Base-by-base conservation (phyloP, 2,329 filamentous ascomycete genomes). In the Corinectria fuckeliana region DNA sequence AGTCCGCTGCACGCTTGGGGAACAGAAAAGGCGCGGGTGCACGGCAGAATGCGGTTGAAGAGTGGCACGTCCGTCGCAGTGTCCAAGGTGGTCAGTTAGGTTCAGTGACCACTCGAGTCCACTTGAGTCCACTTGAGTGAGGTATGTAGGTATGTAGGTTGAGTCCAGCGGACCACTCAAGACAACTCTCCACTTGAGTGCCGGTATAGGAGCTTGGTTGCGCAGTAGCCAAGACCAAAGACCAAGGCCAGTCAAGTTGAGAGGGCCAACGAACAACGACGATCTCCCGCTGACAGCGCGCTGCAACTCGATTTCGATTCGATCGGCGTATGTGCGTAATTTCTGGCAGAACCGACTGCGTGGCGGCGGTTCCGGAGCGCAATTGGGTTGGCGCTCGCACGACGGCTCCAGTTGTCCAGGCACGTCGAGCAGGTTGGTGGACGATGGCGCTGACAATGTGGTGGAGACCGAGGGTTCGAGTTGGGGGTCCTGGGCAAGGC, bases 221-320 rank as follows among this genome's bases (percentile, higher is more conserved):
- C n/a, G n/a, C n/a, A n/a, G n/a, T n/a, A n/a, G n/a, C 41, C 41
- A 45, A 45, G 41, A 10, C 21, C 41, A 50, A 30, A 28, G 32
- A 34, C 14, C 36, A 32, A 48, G 32, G 25, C 45, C 50, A 54
- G 56, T 28, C 34, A 39, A 54, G 48, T 32, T 34, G 50, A 23
- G 55, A 28, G 44, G 38, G n/a, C 36, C 36, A 54, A 13, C 49
- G 41, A 60, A 50, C 60, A 56, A 56, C 42, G 65, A 59, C 65
- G 66, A 68, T 68, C 66, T 68, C 66, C 66, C 65, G 66, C 60
- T 65, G 61, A 63, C 61, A 63, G 67, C 58, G 56, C 45, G 49
- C 30, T 56, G 45, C 59, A 49, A 63, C 44, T 48, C 60, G 64
- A 63, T 66, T 58, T 49, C 60, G 58, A 62, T 62, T 56, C 51